Base-by-base conservation (phyloP, 306 rosid species). In the Cicer chorassanicum region DNA sequence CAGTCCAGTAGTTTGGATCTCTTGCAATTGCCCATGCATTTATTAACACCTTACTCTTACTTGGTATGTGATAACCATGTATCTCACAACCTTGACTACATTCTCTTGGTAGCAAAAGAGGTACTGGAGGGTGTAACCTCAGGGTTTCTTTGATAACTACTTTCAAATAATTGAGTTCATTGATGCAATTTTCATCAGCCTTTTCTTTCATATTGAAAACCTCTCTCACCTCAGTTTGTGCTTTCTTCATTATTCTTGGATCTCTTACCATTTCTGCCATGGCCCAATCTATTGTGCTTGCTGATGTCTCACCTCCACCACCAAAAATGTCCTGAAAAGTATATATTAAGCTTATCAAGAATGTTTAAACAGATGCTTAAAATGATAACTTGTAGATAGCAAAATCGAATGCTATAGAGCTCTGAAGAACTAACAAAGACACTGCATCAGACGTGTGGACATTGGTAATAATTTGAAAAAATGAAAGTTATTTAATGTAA, bases 291-390 rank as follows among this genome's bases (percentile, higher is more conserved):
- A 83, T 24, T 3, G 81, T 56, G 3, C 51, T 67, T 7, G 82
- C 10, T 67, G 84, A 54, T 60, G 89, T 78, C 48, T 83, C 86
- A 56, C 85, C 78, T 18, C 87, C 86, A 14, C 73, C 87, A 5
- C 53, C 49, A 46, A 80, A 80, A 0, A 83, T 8, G 9, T 80
- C 87, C 81, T 82, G 49, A 38, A 68, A 72, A 50, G 8, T 34
- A 53, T 24, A 19, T 53, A 49, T 24, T 39, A 76, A 6, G 15
- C 57, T 14, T 7, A 38, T 50, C 10, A 19, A 65, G 16, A 16
- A 64, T 48, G n/a, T 62, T 19, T 66, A 12, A 19, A 65, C 13
- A 10, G 70, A 16, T 10, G 24, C 24, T 19, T 19, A 19, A 19
- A 19, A 19, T 24, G 29, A 24, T 24, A 24, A 24, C 29, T 29